These are phyloP conservation scores for Turnera subulata DNA, from an alignment of 345 rosid species.

Conservation along the genomic window DNA sequence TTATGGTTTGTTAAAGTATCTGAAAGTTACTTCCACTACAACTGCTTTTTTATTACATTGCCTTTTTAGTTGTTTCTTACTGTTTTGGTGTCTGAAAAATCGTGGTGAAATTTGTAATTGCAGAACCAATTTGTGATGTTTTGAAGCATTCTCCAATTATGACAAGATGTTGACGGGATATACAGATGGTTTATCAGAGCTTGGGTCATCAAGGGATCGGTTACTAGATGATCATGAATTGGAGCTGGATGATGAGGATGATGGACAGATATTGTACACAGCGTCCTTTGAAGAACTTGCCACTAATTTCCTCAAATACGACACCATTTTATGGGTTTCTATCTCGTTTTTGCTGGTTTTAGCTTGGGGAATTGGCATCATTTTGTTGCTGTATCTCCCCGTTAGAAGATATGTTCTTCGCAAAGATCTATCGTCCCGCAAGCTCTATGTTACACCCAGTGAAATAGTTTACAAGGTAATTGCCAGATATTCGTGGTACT, in stretches of 20 bases:
- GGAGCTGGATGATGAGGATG: constrained; percentile 34
- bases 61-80: too few relatives aligned
- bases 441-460: constrained; percentile 53
- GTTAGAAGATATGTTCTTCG: constrained; percentile 48
- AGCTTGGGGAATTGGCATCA: constrained; percentile 73
- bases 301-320: constrained; percentile 37
- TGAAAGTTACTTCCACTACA: too few relatives aligned
- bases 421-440: constrained; percentile 60
- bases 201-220: constrained; percentile 36
- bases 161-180: constrained; percentile 48
- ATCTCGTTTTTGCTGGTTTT: constrained; percentile 61
- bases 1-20: too few relatives aligned
- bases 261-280: constrained; percentile 36
- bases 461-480: constrained; percentile 67
- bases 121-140: not conserved
- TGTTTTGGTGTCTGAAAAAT: too few relatives aligned
- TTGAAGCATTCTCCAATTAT: not conserved
- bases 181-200: constrained; percentile 42
- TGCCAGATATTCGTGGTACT: not conserved
- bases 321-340: constrained; percentile 61
- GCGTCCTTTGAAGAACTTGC: constrained; percentile 70
- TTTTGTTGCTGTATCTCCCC: constrained; percentile 69
- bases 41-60: too few relatives aligned
- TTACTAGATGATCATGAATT: constrained; percentile 36
- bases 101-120: too few relatives aligned